Base-by-base conservation (phyloP, 140 eudicot genomes). In the Anethum foeniculum region DNA sequence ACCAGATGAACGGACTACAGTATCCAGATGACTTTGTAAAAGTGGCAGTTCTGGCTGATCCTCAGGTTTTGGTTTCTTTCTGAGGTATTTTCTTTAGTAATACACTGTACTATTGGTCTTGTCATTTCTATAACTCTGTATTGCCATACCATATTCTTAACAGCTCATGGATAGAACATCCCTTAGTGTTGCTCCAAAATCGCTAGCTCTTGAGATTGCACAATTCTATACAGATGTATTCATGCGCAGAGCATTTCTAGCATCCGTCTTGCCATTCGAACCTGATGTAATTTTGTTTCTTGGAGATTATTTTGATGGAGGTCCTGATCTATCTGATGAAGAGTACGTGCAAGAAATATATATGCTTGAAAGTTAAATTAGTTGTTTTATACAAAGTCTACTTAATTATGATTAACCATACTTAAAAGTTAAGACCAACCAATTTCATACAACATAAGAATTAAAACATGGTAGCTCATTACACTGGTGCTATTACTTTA, bases 231-330 rank as follows among this genome's bases (percentile, higher is more conserved):
- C 98, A 7, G 97, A 93, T 83, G 62, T 95, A 69, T 95, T 68
- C 85, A 95, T 95, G 98, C 98, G 98, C 72, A 90, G 99, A 84
- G 97, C 96, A 69, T 86, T 92, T 68, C 71, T 90, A 56, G 85
- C 91, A 65, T 90, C 99, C 48, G 81, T 95, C 73, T 79, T 87
- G 80, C 97, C 99, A 52, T 82, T 88, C 78, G 84, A 93, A 80
- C 98, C 99, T 49, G 98, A 95, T 82, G 86, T 86, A 65, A 83
- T 91, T 77, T 84, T 93, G 88, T 95, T 95, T 88, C 81, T 95
- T 84, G 99, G 99, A 80, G 99, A 95, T 87, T 89, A 91, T 84
- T 93, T 95, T 77, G 98, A 95, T 75, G 99, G 99, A 10, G 97
- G 99, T 0, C 87, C 80, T 16, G 51, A 75, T 74, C 86, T 95